Percentiles rank a stretch among this genome's conserved stretches.
phyloP scores from a whole-genome alignment of 192 early-diverging fungal genomes.

The Diversispora eburnea region DNA sequence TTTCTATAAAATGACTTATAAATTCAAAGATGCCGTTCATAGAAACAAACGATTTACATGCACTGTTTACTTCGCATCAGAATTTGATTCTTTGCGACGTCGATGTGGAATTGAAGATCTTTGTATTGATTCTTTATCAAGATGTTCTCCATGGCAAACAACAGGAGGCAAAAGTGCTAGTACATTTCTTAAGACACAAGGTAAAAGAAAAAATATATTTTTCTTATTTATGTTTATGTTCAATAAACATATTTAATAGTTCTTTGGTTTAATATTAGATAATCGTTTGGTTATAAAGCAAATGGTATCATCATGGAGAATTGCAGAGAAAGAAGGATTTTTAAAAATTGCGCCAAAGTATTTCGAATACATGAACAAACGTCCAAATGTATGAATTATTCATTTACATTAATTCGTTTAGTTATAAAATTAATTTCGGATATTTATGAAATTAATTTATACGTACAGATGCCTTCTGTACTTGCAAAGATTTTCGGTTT shows the following conservation, averaged over 20 bases:
- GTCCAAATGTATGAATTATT: constrained; percentile 41
- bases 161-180: constrained; percentile 88
- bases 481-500: constrained; percentile 89
- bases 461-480: constrained; percentile 53
- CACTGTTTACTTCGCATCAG: constrained; percentile 78
- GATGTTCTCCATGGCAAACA: constrained; percentile 75
- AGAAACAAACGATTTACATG: constrained; percentile 72
- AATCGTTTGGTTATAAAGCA: constrained; percentile 87
- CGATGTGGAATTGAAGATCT: constrained; percentile 77
- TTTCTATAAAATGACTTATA: neutral
- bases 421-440: neutral
- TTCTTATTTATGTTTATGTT: neutral
- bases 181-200: constrained; percentile 76
- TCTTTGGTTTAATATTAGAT: constrained; percentile 47
- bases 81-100: constrained; percentile 81
- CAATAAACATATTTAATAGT: neutral
- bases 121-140: constrained; percentile 74
- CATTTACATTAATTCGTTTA: neutral
- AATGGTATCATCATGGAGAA: constrained; percentile 67
- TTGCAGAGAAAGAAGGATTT: constrained; percentile 79
- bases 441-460: neutral
- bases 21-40: constrained; percentile 57
- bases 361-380: constrained; percentile 76
- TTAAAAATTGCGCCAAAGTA: constrained; percentile 87
- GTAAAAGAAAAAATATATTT: constrained; percentile 57